Base-by-base conservation (phyloP, 345 rosid species). In the Carallia pectinifolia region DNA sequence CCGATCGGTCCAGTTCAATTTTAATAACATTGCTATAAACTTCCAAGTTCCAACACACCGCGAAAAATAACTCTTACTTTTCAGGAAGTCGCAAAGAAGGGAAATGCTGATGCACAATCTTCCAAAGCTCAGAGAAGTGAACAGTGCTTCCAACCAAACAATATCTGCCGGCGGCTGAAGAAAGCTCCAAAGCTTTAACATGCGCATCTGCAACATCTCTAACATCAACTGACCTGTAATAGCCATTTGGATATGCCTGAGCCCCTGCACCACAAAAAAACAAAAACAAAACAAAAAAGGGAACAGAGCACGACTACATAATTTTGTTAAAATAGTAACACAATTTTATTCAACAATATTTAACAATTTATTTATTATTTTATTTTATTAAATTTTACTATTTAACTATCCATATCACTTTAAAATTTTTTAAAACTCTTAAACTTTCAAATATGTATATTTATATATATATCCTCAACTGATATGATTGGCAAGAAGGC, bases 111-210 rank as follows among this genome's bases (percentile, higher is more conserved):
- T 13, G 66, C 0, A 38, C 39, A 70, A 70, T 62, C 52, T 29
- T 62, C 34, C 61, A 18, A 27, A 62, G 6, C 36, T 62, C 53
- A 31, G 67, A 61, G 53, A 52, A 36, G 36, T 70, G 53, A 23
- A 6, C 1, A 61, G 16, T 53, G 6, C 15, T 34, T 70, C n/a
- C 74, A 2, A 52, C 60, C 62, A 61, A 53, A 52, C 60, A 61
- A 39, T 71, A 71, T 60, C 74, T 71, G 5, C 74, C 68, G 8
- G 23, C 33, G 9, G 74, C 68, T 7, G 63, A 71, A 62, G 68
- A 31, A 37, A 39, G 53, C 34, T 63, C 74, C 8, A 71, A 40
- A 4, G 74, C 74, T 63, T 62, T 29, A 71, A 63, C 29, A 39
- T 62, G 68, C 10, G 62, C 74, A 53, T 19, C 18, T 1, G 62